Base-by-base conservation (phyloP, 148 eudicot genomes). In the Spergularia bocconei region DNA sequence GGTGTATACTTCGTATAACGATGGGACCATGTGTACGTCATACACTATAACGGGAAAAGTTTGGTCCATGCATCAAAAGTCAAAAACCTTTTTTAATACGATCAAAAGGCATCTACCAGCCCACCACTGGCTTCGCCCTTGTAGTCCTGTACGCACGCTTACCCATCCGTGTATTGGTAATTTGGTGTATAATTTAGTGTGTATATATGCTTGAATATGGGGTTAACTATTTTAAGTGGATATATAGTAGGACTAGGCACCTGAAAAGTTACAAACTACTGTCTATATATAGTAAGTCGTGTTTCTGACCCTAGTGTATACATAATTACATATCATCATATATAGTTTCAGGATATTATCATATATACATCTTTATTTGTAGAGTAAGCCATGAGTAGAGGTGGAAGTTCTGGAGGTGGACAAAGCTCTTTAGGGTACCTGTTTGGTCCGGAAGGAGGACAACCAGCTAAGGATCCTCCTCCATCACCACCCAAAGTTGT, bases 391-490 rank as follows among this genome's bases (percentile, higher is more conserved):
- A 90, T 90, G 93, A 90, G 88, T 75, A 85, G 91, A 79, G 90
- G 97, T 58, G 90, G 23, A 70, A 86, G 93, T 77, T 87, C 60
- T 76, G 93, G 97, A 20, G 93, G 97, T 65, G 97, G 97, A 12
- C 91, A 84, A 71, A 91, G 93, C 77, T 91, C 93, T 8, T 79
- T 91, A 74, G 97, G 91, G 0, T 91, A 91, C 70, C 82, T 91
- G 39, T 91, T 91, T 75, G 93, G 93, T 12, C 75, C 88, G 25
- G 67, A 50, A 63, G 82, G 36, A 54, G 82, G 29, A 2, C 75
- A 78, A 71, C 38, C 78, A 75, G 17, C 75, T 74, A 78, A 73
- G 16, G 48, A 57, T 44, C 73, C 80, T 38, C 83, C 84, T 58
- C 84, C 82, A 6, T 69, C 88, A 0, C 80, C 93, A 11, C 71